phyloP scores from a whole-genome alignment of 1,139 yeast genomes.

The Meyerozyma sp. region DNA sequence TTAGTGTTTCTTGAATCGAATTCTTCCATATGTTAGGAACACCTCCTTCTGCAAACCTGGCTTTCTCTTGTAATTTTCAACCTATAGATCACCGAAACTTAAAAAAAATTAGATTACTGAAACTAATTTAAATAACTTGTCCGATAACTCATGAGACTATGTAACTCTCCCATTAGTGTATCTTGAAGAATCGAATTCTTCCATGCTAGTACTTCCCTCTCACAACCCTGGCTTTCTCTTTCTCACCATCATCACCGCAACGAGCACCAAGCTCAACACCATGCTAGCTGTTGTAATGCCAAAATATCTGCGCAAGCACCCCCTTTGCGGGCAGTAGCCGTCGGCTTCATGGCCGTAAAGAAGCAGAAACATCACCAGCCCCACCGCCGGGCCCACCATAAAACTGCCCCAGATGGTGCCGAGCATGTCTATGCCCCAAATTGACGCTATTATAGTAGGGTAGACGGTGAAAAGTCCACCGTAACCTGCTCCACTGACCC shows the following conservation, averaged over 20 bases:
- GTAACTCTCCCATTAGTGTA: too few relatives aligned
- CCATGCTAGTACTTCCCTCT: too few relatives aligned
- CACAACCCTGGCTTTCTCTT: neutral
- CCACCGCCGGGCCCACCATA: conserved; percentile 87
- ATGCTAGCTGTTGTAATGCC: conserved; percentile 26
- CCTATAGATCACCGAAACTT: too few relatives aligned
- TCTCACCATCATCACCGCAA: conserved; percentile 6
- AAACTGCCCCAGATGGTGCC: conserved; percentile 94
- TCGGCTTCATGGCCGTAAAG: conserved; percentile 69
- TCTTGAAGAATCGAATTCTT: too few relatives aligned
- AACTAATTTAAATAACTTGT: too few relatives aligned
- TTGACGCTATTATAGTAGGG: conserved; percentile 75
- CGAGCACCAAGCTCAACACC: conserved; percentile 23
- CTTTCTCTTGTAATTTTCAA: too few relatives aligned
- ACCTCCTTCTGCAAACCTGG: too few relatives aligned
- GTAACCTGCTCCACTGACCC: conserved; percentile 64
- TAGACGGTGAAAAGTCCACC: conserved; percentile 83
- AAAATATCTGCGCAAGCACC: conserved; percentile 32
- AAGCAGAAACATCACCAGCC: conserved; percentile 67
- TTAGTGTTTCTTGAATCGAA: too few relatives aligned
- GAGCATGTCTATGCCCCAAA: conserved; percentile 87
- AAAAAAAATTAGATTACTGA: too few relatives aligned
- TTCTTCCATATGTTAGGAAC: too few relatives aligned
- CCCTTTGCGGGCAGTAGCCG: conserved; percentile 18
- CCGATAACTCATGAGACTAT: too few relatives aligned